These are phyloP conservation scores for Crithidia sp. DNA, from an alignment of 208 protist genomes.

Conservation along the genomic window DNA sequence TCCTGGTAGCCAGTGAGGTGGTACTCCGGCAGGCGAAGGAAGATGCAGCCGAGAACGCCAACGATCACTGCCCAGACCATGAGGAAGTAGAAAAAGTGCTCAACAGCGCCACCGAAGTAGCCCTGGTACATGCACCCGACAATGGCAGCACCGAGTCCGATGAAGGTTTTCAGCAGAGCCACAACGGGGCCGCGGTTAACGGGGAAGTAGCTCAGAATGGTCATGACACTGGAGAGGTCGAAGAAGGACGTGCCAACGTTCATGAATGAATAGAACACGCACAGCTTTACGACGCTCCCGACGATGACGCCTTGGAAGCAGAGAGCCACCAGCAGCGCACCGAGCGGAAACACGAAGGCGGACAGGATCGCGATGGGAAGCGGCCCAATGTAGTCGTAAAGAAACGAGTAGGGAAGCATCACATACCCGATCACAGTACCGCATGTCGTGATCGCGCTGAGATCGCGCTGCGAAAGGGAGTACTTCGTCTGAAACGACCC, in stretches of 20 bases:
- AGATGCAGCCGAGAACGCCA: conserved; percentile 36
- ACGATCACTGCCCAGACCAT: conserved; percentile 37
- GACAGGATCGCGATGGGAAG: conserved; percentile 37
- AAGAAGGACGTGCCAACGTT: conserved; percentile 39
- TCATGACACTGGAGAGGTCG: conserved; percentile 44
- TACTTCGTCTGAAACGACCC: conserved; percentile 50
- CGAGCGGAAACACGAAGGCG: conserved; percentile 36
- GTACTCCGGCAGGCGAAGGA: conserved; percentile 64
- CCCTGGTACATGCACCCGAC: conserved; percentile 45
- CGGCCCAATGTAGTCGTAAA: conserved; percentile 62
- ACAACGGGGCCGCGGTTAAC: conserved; percentile 44
- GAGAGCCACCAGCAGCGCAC: conserved; percentile 40
- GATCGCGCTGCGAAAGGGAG: conserved; percentile 49
- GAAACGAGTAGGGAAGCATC: conserved; percentile 42
- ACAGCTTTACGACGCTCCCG: conserved; percentile 36
- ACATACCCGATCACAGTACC: conserved; percentile 43
- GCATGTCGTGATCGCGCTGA: conserved; percentile 64
- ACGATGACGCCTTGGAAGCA: conserved; percentile 44
- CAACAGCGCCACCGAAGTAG: conserved; percentile 43
- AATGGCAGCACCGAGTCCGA: conserved; percentile 59
- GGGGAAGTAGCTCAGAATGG: conserved; percentile 56
- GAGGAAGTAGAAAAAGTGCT: conserved; percentile 62
- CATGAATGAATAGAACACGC: conserved; percentile 45
- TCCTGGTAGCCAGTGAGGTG: conserved; percentile 61
- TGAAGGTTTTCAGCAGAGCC: conserved; percentile 61